A percentile compares a stretch with the other conserved stretches of the same genome.
These are phyloP conservation scores for Aspergillus candidus DNA, from an alignment of 2,329 filamentous ascomycete species.

Conservation along the genomic window DNA sequence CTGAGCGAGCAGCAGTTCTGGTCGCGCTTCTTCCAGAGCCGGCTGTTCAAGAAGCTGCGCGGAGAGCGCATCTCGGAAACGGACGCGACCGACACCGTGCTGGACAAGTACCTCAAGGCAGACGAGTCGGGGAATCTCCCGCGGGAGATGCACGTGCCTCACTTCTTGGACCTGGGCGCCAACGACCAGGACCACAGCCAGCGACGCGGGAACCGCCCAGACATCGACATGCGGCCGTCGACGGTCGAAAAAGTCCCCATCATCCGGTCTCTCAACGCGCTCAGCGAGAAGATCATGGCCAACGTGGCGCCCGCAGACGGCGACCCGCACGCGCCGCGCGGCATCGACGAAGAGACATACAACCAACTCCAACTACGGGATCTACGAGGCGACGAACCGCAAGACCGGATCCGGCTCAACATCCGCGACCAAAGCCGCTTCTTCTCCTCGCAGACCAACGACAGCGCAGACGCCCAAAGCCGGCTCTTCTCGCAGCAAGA, in stretches of 20 bases:
- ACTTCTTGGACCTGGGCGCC: constrained; percentile 85
- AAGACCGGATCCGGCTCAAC: constrained; percentile 74
- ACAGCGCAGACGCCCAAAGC: constrained; percentile 41
- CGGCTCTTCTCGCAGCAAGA: constrained; percentile 62
- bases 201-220: constrained; percentile 76
- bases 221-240: constrained; percentile 79
- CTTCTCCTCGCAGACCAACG: constrained; percentile 57
- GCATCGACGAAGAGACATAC: constrained; percentile 66
- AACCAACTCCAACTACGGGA: constrained; percentile 72
- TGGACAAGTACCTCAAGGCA: constrained; percentile 77
- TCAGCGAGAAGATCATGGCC: constrained; percentile 90
- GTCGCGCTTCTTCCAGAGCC: constrained; percentile 88
- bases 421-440: constrained; percentile 83
- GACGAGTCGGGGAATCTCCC: constrained; percentile 54
- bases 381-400: constrained; percentile 65
- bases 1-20: constrained; percentile 78
- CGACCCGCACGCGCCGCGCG: constrained; percentile 59
- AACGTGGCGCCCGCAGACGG: constrained; percentile 74
- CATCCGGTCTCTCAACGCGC: constrained; percentile 77
- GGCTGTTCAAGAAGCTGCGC: constrained; percentile 82
- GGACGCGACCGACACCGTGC: constrained; percentile 68
- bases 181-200: constrained; percentile 95
- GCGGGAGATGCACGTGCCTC: constrained; percentile 62
- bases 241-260: constrained; percentile 75
- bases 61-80: constrained; percentile 78